phyloP scores from a whole-genome alignment of 345 rosid genomes.

The Citrus hindsii region DNA sequence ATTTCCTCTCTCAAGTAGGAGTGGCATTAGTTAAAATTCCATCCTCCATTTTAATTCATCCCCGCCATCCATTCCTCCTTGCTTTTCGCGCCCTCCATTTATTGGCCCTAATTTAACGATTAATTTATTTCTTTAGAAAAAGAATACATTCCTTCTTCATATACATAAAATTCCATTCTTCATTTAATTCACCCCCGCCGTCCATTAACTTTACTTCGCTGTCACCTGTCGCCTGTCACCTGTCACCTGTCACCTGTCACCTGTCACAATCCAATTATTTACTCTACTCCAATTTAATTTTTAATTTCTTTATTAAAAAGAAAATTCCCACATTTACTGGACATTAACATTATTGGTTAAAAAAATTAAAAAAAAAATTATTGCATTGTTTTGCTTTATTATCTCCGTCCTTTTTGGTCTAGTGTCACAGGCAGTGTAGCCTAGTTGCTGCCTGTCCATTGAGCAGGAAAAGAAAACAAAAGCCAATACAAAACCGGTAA shows the following conservation, averaged over 20 bases:
- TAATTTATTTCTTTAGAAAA: no score
- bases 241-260: no score
- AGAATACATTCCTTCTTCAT: no score
- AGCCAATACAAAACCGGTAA: not conserved
- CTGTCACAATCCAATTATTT: not conserved
- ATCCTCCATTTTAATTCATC: no score
- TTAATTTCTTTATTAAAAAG: not conserved
- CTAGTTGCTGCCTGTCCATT: not conserved
- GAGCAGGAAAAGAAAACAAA: not conserved
- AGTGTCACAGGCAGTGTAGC: not conserved
- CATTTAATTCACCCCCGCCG: not conserved
- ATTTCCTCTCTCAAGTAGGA: no score
- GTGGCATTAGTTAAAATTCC: no score
- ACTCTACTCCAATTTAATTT: not conserved
- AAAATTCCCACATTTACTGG: not conserved
- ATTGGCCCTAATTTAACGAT: no score
- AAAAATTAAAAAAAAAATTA: no score
- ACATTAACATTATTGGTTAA: not conserved
- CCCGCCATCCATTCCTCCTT: no score
- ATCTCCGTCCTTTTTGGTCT: not conserved
- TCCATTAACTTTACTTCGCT: not conserved
- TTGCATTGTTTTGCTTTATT: not conserved
- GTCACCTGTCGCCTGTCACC: no score
- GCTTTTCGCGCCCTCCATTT: no score
- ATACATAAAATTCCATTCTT: not conserved